Evolutionary conservation across 2,329 filamentous ascomycete genomes (phyloP), one percentile per base, ranked within the genome.

Genomic region (Pyrenochaeta sp.): DNA sequence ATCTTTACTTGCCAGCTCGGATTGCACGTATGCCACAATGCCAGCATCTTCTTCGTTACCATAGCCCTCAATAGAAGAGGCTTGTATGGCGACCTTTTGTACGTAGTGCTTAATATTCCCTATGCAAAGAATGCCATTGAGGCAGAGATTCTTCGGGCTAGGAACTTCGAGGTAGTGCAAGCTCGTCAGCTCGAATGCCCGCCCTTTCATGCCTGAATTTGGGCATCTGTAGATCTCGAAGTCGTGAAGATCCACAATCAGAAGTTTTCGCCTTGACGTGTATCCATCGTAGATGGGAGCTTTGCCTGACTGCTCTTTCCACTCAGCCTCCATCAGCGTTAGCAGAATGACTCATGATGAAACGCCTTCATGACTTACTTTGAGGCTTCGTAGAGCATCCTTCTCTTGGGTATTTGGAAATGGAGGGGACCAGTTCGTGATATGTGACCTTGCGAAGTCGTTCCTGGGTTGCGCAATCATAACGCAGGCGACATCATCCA

Each of bases 61-160:
- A 69, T 93, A 92, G 28, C 88, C 87, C 1, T 87, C 90, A 10
- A 95, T 83, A 0, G 89, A 88, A 1, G 90, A 76, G 0, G 83
- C 78, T 0, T 76, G 68, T 46, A 94, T 90, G 0, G 81, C 78
- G 0, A 91, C 78, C 0, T 72, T 77, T 45, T 84, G 75, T 0
- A 94, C 81, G 54, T 85, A 91, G 40, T 79, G 78, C 7, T 60
- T 58, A 37, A 64, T 3, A 52, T 72, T 22, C 32, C 83, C 83
- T 3, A 79, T 55, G 8, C 79, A 83, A 0, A 93, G 37, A 12
- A 71, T 54, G 0, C 74, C 75, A 48, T 74, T 68, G 22, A 78
- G 66, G 1, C 57, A 63, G 0, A 78, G 37, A 1, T 59, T 58
- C 7, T 68, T 69, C 0, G 59, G 2, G 0, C 9, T 19, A 1